Base-by-base conservation (phyloP, 805 yeast genomes). In the Martiniozyma abietophila region DNA sequence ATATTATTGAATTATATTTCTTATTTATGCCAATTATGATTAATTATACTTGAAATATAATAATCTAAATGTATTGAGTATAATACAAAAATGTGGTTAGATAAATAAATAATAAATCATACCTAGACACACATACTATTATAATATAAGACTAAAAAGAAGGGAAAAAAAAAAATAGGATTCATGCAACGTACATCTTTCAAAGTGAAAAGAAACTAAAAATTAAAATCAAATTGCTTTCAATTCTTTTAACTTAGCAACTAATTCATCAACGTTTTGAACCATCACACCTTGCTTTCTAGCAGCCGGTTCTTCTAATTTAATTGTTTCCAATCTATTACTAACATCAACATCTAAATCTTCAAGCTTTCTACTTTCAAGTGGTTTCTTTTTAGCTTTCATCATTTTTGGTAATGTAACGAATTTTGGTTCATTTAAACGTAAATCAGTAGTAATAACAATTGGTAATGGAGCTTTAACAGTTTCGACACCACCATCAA, bases 321-420 rank as follows among this genome's bases (percentile, higher is more conserved):
- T 72, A 39, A 83, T 51, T 3, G 76, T 65, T 53, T 82, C 76
- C 40, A 88, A 60, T 49, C 89, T 73, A 24, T 72, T 69, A 21
- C 71, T 56, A 8, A 75, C 53, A 28, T 78, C 81, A 22, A 80
- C 68, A n/a, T 78, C 81, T 40, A 83, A 71, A 47, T 82, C 94
- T n/a, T 53, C 64, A 15, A 77, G 59, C 63, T 70, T 60, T 58
- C 73, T 56, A 51, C 74, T 67, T 47, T 76, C 84, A 55, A 88
- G 67, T 4, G 95, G 95, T 68, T 85, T 88, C 74, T 88, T 88
- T 68, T 92, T 92, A 36, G 97, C 97, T 67, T 92, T 92, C 97
- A 92, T 92, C 65, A 88, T 74, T 58, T 89, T 92, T 41, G 96
- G 96, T 53, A 92, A 69, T 10, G 94, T 75, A n/a, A 94, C 95